Conservation (phyloP, 2,329 filamentous ascomycete species). For the Epichloe glyceriae region DNA sequence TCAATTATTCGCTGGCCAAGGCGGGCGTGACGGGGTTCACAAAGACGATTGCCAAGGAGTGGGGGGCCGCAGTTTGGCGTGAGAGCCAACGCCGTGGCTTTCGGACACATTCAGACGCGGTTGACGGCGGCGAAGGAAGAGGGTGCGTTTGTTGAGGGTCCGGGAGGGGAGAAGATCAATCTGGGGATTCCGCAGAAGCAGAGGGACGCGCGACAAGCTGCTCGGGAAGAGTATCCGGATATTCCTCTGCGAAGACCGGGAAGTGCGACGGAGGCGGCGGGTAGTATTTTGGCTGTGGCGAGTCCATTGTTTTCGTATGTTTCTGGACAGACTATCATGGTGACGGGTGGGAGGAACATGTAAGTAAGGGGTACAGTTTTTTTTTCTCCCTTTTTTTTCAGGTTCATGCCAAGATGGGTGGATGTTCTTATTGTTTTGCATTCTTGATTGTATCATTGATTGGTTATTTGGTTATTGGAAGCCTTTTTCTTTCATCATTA, state of each 20-base stretch:
- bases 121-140: slow-evolving; percentile 76
- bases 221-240: slow-evolving; percentile 41
- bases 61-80: slow-evolving; percentile 79
- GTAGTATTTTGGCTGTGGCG: slow-evolving; percentile 61
- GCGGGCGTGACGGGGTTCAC: slow-evolving; percentile 71
- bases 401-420: neutral
- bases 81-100: slow-evolving; percentile 70
- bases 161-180: slow-evolving; percentile 62
- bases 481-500: neutral
- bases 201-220: slow-evolving; percentile 19
- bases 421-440: neutral
- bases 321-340: slow-evolving; percentile 73
- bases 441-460: neutral
- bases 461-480: neutral
- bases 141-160: slow-evolving; percentile 64
- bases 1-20: slow-evolving; percentile 79
- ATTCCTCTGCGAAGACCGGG: slow-evolving; percentile 70
- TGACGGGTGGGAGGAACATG: slow-evolving; percentile 63
- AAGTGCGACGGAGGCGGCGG: slow-evolving; percentile 67
- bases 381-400: neutral
- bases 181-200: slow-evolving; percentile 60
- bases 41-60: slow-evolving; percentile 86
- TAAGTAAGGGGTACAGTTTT: slow-evolving; percentile 14
- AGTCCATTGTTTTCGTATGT: slow-evolving; percentile 79
- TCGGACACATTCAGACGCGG: slow-evolving; percentile 68